These are phyloP conservation scores for Trypanosoma vivax DNA, from an alignment of 208 protist species.

Conservation along the genomic window DNA sequence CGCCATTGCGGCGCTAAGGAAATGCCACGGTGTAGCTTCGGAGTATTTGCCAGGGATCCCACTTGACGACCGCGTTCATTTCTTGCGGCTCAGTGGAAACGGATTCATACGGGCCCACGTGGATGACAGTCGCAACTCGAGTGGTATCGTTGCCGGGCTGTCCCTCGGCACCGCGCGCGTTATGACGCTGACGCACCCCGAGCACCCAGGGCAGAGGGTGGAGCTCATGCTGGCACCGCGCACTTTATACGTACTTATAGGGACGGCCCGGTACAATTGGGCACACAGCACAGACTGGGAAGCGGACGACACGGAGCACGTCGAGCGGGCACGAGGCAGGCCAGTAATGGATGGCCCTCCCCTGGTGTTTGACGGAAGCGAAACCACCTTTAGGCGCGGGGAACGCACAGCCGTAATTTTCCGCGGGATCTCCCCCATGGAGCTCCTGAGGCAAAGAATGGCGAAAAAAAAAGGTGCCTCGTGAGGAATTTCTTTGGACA, in stretches of 20 bases:
- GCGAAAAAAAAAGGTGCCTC: background rate
- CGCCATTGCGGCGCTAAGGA: slow-evolving; percentile 32
- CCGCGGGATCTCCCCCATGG: slow-evolving; percentile 72
- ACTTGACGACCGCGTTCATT: slow-evolving; percentile 80
- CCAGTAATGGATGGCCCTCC: slow-evolving; percentile 52
- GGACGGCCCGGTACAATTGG: slow-evolving; percentile 76
- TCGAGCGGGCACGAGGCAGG: slow-evolving; percentile 43
- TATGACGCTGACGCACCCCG: slow-evolving; percentile 78
- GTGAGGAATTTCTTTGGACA: no score
- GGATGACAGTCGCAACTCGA: slow-evolving; percentile 79
- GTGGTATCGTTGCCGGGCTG: slow-evolving; percentile 69
- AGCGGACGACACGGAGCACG: slow-evolving; percentile 70
- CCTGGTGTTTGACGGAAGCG: slow-evolving; percentile 52
- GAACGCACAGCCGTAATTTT: slow-evolving; percentile 78
- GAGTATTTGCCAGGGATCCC: slow-evolving; percentile 58
- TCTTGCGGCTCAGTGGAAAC: slow-evolving; percentile 61
- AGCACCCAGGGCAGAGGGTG: slow-evolving; percentile 48
- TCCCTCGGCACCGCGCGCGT: slow-evolving; percentile 60
- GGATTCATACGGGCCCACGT: slow-evolving; percentile 79
- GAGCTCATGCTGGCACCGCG: slow-evolving; percentile 77
- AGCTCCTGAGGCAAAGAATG: slow-evolving; percentile 25
- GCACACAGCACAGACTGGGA: slow-evolving; percentile 80
- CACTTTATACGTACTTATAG: slow-evolving; percentile 62
- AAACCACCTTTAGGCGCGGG: slow-evolving; percentile 37
- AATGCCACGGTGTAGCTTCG: slow-evolving; percentile 33